Percentiles rank a stretch among this genome's conserved stretches.
phyloP scores from a whole-genome alignment of 768 basidiomycete genomes.

The Psilocybe azurescens region DNA sequence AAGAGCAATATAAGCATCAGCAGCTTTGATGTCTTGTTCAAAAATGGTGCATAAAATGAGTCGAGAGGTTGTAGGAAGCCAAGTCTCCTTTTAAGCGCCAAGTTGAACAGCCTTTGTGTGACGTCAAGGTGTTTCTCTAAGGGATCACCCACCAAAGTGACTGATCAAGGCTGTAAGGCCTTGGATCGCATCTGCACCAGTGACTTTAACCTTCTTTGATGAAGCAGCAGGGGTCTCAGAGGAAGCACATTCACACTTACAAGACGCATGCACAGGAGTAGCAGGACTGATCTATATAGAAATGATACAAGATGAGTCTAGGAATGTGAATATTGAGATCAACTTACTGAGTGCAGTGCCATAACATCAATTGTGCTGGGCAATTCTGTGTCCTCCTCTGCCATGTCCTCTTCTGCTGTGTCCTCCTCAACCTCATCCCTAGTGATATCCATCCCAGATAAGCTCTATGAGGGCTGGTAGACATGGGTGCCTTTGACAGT shows the following conservation, averaged over 20 bases:
- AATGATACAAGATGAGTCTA: neutral
- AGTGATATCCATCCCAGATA: neutral
- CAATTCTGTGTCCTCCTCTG: too few species aligned
- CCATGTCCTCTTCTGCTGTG: too few species aligned
- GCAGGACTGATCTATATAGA: neutral
- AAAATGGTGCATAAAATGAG: conserved; percentile 17
- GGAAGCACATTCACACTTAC: conserved; percentile 12
- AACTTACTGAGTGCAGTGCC: too few species aligned
- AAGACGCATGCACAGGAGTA: conserved; percentile 8
- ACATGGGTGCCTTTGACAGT: conserved; percentile 14
- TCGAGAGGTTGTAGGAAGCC: conserved; percentile 16
- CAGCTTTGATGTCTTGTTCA: conserved; percentile 20
- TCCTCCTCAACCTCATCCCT: neutral
- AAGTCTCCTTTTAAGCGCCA: conserved; percentile 21
- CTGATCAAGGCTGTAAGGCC: conserved; percentile 12
- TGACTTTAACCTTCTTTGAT: conserved; percentile 5
- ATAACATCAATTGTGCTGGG: too few species aligned
- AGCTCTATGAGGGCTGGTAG: conserved; percentile 17
- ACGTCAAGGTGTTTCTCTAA: conserved; percentile 18
- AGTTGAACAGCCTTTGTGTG: conserved; percentile 15
- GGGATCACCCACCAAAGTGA: conserved; percentile 16
- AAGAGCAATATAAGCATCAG: conserved; percentile 22
- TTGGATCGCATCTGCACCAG: conserved; percentile 9
- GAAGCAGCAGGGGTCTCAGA: conserved; percentile 1
- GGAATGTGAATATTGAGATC: neutral